Evolutionary conservation across 1,284 basidiomycete genomes (phyloP), one percentile per base, ranked within the genome.

Genomic region (Mycena citricolor): DNA sequence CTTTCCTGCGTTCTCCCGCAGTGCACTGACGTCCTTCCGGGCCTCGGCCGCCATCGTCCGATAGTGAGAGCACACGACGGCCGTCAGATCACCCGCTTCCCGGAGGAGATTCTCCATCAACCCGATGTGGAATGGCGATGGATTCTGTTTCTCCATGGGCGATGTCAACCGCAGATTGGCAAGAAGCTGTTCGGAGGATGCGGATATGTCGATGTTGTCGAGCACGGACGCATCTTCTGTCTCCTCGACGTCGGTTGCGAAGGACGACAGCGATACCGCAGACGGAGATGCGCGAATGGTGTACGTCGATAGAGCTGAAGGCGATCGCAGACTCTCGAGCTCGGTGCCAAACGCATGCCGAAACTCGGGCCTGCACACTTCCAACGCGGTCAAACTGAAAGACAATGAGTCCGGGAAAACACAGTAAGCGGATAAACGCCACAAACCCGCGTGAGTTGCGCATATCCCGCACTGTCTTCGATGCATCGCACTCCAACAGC

Each of bases 401-500:
- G 39, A 34, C 28, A 47, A 47, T 12, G 29, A 45, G 16, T 24
- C 49, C 41, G 7, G 32, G 38, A 36, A 41, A 25, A 39, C 36
- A 21, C 6, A 30, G 61, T 33, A 29, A 7, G 24, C 24, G 40
- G 23, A 28, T 36, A 42, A 31, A 51, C 23, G 29, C 41, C 23
- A 66, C 78, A 26, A 55, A 86, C 81, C 85, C 85, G 66, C 81
- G 67, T 8, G 77, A 69, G 58, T 88, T 88, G 38, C 77, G 75
- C 60, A 82, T 60, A 51, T 79, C 74, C 21, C 77, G 72, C 17
- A 80, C 71, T 4, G 65, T 56, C 22, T 77, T 74, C 5, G 70
- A 73, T 0, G 66, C 62, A 58, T 88, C 86, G 51, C 76, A 81
- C 35, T 81, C 75, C 31, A 87, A 68, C 48, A 88, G 66, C 32